Base-by-base conservation (phyloP, 352 stramenopile species). In the Phytophthora rubi region DNA sequence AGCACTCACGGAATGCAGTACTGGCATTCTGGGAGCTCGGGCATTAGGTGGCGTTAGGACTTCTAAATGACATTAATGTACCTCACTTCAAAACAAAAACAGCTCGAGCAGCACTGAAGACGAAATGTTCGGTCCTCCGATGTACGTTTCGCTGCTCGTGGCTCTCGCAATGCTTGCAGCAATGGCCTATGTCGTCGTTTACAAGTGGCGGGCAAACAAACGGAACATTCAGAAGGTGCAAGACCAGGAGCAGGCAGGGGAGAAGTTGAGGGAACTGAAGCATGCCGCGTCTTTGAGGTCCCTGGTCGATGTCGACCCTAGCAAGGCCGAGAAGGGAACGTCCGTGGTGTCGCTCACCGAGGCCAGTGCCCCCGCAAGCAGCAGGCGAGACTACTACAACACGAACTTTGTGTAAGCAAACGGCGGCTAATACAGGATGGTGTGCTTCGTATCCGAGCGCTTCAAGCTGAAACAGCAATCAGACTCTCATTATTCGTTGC, bases 361-460 rank as follows among this genome's bases (percentile, higher is more conserved):
- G 21, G 42, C 33, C 49, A 47, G 1, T 13, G 73, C 68, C 79
- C 77, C 57, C 68, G 86, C 70, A 69, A 75, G 33, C 59, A 82
- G 12, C 72, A 71, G 33, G 37, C 44, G 54, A 51, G 58, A 71
- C 13, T 72, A 76, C 58, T 84, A 81, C 56, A 80, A 61, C 59
- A 80, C 65, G 12, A 82, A 81, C 55, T 79, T 84, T 56, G 77
- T 84, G 30, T 80, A 26, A 26, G 23, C 23, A 67, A 49, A 35
- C 15, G 44, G 7, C 30, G 12, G 16, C 18, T 13, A 39, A 28
- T 21, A 7, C 16, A 48, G 6, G 8, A 48, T 26, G 5, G 5
- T n/a, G 39, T 48, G 12, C 39, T 48, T 48, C 39, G 39, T 39
- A 39, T 10, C 9, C 6, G 33, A 39, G 33, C 33, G 33, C 33